Percentiles rank a stretch among this genome's conserved stretches.
Evolutionary conservation across 1,284 basidiomycete genomes (phyloP).

Genomic region (Irpex lacteus): DNA sequence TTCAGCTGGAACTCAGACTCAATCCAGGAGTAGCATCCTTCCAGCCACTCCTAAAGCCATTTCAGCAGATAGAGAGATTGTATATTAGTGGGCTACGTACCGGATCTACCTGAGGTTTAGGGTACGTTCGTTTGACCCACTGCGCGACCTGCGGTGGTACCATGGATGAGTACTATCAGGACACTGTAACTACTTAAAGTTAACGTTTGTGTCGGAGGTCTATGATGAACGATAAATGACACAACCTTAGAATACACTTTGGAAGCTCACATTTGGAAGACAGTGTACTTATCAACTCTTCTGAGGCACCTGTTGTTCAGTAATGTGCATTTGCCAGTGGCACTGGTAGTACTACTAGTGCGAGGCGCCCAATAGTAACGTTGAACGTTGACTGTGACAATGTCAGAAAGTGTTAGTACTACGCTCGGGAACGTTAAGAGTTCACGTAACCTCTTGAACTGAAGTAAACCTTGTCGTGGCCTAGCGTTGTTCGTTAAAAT

Average conservation of each 20-base stretch:
- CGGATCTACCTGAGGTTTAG: constrained; percentile 25
- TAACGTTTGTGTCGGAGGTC: background rate
- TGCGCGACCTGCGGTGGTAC: constrained; percentile 21
- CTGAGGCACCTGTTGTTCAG: too few species aligned
- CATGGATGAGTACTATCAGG: constrained; percentile 7
- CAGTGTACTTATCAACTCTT: too few species aligned
- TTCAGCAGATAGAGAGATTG: background rate
- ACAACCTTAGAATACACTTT: background rate
- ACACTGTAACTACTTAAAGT: too few species aligned
- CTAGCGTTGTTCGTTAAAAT: too few species aligned
- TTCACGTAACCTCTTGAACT: too few species aligned
- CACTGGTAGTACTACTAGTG: too few species aligned
- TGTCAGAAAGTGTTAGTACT: too few species aligned
- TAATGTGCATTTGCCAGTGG: too few species aligned
- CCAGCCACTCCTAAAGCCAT: constrained; percentile 62
- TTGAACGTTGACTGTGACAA: too few species aligned
- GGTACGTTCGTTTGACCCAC: constrained; percentile 25
- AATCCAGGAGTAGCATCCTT: constrained; percentile 67
- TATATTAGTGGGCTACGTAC: constrained; percentile 13
- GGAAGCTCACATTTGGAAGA: background rate
- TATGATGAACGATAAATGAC: background rate
- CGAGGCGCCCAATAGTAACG: too few species aligned
- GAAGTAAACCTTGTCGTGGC: too few species aligned
- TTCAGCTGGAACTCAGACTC: constrained; percentile 44
- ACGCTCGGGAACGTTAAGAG: too few species aligned